phyloP scores from a whole-genome alignment of 106 monocot species.

The Ottelia alismoides region DNA sequence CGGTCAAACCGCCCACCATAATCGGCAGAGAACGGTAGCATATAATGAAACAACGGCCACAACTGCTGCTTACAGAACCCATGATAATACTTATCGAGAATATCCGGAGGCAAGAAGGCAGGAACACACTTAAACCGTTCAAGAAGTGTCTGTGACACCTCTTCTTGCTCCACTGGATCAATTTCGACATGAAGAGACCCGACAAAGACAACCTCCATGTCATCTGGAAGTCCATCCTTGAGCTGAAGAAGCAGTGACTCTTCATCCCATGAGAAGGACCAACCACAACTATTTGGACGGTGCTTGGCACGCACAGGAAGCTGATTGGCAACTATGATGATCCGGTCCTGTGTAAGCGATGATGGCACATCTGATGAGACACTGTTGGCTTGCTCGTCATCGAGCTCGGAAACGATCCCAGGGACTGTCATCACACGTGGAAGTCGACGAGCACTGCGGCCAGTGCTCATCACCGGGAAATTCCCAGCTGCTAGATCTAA shows the following conservation, averaged over 20 bases:
- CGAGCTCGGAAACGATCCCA: conserved; percentile 43
- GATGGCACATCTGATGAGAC: conserved; percentile 66
- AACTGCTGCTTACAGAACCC: conserved; percentile 64
- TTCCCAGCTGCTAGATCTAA: conserved; percentile 66
- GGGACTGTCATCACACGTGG: conserved; percentile 69
- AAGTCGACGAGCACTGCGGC: conserved; percentile 19
- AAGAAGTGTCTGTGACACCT: conserved; percentile 37
- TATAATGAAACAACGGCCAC: conserved; percentile 72
- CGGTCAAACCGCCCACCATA: conserved; percentile 44
- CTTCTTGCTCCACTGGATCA: conserved; percentile 38
- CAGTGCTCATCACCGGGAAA: conserved; percentile 31
- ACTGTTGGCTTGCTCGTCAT: conserved; percentile 59
- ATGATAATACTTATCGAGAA: conserved; percentile 43
- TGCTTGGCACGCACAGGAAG: conserved; percentile 50
- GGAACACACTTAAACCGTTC: conserved; percentile 60
- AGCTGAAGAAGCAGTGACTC: conserved; percentile 86
- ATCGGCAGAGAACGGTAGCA: conserved; percentile 33
- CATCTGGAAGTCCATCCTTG: conserved; percentile 80
- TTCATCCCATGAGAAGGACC: conserved; percentile 83
- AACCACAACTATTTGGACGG: conserved; percentile 45
- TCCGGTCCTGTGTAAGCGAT: conserved; percentile 57
- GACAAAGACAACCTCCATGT: conserved; percentile 78
- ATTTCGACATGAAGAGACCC: conserved; percentile 37
- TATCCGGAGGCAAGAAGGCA: conserved; percentile 36
- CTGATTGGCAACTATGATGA: conserved; percentile 81